Percentiles rank a stretch among this genome's conserved stretches.
Conservation (phyloP, 176 grass and related monocot species). For the Metroxylon sagu region DNA sequence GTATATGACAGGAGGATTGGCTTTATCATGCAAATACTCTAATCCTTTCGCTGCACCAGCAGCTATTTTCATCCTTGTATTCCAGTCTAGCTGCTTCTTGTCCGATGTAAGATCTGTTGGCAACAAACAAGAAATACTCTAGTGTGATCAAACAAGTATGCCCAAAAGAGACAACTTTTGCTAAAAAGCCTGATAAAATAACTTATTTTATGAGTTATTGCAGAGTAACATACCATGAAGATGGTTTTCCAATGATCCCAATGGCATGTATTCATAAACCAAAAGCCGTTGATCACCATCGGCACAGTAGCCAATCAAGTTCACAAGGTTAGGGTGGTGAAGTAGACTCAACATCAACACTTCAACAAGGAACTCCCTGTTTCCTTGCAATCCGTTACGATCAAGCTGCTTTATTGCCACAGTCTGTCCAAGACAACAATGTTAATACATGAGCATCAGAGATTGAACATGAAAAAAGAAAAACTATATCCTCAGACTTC, state of each 20-base stretch:
- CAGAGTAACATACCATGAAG: constrained; percentile 29
- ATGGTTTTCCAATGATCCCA: constrained; percentile 55
- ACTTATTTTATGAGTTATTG: not conserved
- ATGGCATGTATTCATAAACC: constrained; percentile 56
- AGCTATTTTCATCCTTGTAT: constrained; percentile 20
- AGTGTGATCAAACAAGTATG: not conserved
- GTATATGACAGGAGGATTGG: constrained; percentile 61
- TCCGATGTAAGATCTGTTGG: constrained; percentile 26
- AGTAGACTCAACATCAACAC: constrained; percentile 52
- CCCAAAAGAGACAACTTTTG: not conserved
- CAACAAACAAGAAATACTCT: constrained; percentile 4
- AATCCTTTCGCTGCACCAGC: constrained; percentile 32
- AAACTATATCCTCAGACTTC: too few species aligned
- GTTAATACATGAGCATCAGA: too few species aligned
- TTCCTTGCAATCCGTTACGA: constrained; percentile 55
- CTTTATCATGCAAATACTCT: constrained; percentile 48
- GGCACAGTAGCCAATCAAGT: constrained; percentile 48
- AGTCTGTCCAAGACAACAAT: constrained; percentile 19
- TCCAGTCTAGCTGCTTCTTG: constrained; percentile 27
- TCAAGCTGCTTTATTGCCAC: constrained; percentile 63
- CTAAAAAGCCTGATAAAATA: not conserved
- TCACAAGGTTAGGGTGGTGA: constrained; percentile 59
- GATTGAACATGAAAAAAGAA: too few species aligned
- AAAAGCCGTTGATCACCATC: constrained; percentile 54
- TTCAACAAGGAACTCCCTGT: constrained; percentile 48